Base-by-base conservation (phyloP, 768 basidiomycete genomes). In the Rhodocollybia butyracea region DNA sequence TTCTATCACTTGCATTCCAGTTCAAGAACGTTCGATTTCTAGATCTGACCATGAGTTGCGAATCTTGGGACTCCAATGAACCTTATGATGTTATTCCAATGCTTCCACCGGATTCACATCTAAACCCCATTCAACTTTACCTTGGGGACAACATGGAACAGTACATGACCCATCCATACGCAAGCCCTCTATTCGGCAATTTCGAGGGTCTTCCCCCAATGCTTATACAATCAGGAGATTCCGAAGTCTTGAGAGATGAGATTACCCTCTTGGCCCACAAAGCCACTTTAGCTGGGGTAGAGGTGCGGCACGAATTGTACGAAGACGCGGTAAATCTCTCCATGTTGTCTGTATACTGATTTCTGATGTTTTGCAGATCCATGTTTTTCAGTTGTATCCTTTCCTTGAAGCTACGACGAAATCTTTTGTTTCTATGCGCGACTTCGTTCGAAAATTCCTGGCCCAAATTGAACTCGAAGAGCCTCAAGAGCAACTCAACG, bases 11-110 rank as follows among this genome's bases (percentile, higher is more conserved):
- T 30, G 38, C 31, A 10, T 11, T 8, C 19, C 57, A 31, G 32
- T 45, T 29, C 21, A 46, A 32, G n/a, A 27, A 40, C 30, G 46
- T 46, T 60, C 60, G 24, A 45, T 31, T 22, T 19, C 32, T 60
- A 91, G 93, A 96, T 69, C 72, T 99, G 59, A 98, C 97, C 0
- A 91, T 97, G 85, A 95, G 93, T 61, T 98, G 94, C 68, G 91
- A 94, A 54, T 96, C 94, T n/a, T 98, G 96, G 93, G 93, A 96
- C 29, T 90, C 89, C 54, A 98, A 98, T 68, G 85, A 88, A 26
- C 72, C 78, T n/a, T 94, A 78, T 68, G 93, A 94, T 67, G 85
- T 95, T 42, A 83, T 94, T 1, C 87, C 90, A 2, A 77, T 78
- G 46, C 91, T 91, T 4, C 72, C 78, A 19, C 73, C 80, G 36